phyloP scores from a whole-genome alignment of 2,329 filamentous ascomycete genomes.

The Thyridium curvatum region DNA sequence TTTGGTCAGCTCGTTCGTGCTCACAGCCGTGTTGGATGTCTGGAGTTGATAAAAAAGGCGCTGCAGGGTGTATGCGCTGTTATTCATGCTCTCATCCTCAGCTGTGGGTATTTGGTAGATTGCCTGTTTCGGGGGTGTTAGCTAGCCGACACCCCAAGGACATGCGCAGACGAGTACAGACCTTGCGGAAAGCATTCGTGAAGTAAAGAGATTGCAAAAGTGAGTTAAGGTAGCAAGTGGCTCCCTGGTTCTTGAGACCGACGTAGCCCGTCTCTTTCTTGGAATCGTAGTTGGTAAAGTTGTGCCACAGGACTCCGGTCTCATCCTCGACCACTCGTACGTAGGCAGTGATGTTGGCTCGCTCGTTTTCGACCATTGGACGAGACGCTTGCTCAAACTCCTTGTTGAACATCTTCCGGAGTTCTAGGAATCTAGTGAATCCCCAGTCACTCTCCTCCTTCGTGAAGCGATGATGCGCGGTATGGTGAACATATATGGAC shows the following conservation, averaged over 20 bases:
- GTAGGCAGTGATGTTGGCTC: slow-evolving; percentile 76
- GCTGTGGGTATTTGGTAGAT: slow-evolving; percentile 97
- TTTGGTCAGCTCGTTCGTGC: slow-evolving; percentile 87
- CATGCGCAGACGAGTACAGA: slow-evolving; percentile 25
- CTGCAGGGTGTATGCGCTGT: slow-evolving; percentile 91
- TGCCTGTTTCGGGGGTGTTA: slow-evolving; percentile 45
- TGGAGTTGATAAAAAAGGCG: slow-evolving; percentile 93
- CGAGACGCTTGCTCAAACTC: slow-evolving; percentile 64
- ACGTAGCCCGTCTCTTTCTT: slow-evolving; percentile 98
- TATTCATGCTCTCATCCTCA: slow-evolving; percentile 69
- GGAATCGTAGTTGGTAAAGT: slow-evolving; percentile 93
- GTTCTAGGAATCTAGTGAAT: slow-evolving; percentile 92
- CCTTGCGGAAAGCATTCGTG: slow-evolving; percentile 90
- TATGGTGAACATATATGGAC: slow-evolving; percentile 72
- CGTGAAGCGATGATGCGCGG: slow-evolving; percentile 91
- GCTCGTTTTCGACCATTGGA: slow-evolving; percentile 71
- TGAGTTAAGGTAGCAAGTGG: slow-evolving; percentile 84
- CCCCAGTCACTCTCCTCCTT: slow-evolving; percentile 97
- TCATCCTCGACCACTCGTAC: slow-evolving; percentile 79
- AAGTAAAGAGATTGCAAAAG: slow-evolving; percentile 80
- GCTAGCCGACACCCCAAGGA: background rate
- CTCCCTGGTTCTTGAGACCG: slow-evolving; percentile 92
- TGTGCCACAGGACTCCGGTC: slow-evolving; percentile 85
- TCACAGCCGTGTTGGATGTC: slow-evolving; percentile 74
- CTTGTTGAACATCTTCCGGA: slow-evolving; percentile 75